phyloP scores from a whole-genome alignment of 148 eudicot species.

The Drosera capensis region DNA sequence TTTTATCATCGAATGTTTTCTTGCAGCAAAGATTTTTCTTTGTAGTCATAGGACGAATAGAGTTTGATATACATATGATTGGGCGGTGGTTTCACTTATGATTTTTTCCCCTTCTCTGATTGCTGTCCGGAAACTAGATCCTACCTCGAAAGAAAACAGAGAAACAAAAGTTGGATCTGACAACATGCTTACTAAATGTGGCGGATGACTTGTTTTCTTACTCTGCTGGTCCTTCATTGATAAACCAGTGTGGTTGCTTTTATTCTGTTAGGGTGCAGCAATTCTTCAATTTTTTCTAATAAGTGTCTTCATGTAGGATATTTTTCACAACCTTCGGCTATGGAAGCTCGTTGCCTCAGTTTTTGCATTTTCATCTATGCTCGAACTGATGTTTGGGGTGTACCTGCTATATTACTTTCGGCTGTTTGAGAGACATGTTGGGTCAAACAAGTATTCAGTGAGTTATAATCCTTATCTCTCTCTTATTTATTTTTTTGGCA shows the following conservation, averaged over 20 bases:
- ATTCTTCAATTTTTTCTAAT: not conserved
- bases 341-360: conserved; percentile 78
- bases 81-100: too few relatives aligned
- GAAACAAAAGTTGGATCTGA: too few relatives aligned
- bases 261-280: not conserved
- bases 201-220: too few relatives aligned
- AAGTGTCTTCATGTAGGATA: conserved; percentile 32
- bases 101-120: too few relatives aligned
- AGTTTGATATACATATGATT: too few relatives aligned
- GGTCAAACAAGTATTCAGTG: conserved; percentile 89
- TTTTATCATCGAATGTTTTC: too few relatives aligned
- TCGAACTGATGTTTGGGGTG: conserved; percentile 74
- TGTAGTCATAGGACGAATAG: too few relatives aligned
- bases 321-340: conserved; percentile 57
- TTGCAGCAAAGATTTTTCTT: too few relatives aligned
- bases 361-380: conserved; percentile 81
- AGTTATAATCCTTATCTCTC: conserved; percentile 13
- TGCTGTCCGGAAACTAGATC: too few relatives aligned
- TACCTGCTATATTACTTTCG: conserved; percentile 90
- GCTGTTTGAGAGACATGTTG: conserved; percentile 92
- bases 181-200: too few relatives aligned
- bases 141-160: too few relatives aligned
- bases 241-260: not conserved
- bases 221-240: not conserved
- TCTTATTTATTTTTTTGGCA: not conserved